Conservation (phyloP, 306 rosid genomes). For the Corylus americana region DNA sequence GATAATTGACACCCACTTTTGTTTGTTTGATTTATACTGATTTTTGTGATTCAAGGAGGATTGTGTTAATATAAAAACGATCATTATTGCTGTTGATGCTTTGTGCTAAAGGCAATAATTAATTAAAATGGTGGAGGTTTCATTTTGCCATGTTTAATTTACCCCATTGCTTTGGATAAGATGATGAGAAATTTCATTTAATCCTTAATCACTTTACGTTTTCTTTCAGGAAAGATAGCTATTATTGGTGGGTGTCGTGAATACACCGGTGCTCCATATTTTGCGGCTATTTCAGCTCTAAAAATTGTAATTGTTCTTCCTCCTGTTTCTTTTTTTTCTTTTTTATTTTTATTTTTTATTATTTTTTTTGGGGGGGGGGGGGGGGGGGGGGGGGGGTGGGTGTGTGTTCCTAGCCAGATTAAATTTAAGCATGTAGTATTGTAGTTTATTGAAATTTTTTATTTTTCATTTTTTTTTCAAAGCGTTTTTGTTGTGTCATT, state of each 20-base stretch:
- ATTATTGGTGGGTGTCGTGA: conserved; percentile 97
- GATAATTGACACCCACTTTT: background rate
- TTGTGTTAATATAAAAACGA: background rate
- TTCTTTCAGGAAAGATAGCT: conserved; percentile 76
- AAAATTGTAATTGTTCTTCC: conserved; percentile 60
- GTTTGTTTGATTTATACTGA: background rate
- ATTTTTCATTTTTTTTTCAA: background rate
- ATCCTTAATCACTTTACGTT: conserved; percentile 28
- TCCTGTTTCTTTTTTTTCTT: background rate
- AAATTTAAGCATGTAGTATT: background rate
- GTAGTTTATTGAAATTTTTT: background rate
- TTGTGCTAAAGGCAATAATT: background rate
- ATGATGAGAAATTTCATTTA: conserved; percentile 12
- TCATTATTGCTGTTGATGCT: background rate
- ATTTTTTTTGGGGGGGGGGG: background rate
- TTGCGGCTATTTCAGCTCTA: conserved; percentile 90
- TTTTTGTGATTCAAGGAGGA: background rate
- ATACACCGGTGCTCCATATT: conserved; percentile 97
- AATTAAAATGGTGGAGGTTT: background rate
- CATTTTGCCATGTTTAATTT: background rate
- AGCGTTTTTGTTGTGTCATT: background rate
- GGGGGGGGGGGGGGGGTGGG: too few relatives aligned
- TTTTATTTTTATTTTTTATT: background rate
- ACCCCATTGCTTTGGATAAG: background rate
- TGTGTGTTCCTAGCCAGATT: conserved; percentile 1